Conservation (phyloP, 2,329 filamentous ascomycete genomes). For the Microdochium bolleyi region DNA sequence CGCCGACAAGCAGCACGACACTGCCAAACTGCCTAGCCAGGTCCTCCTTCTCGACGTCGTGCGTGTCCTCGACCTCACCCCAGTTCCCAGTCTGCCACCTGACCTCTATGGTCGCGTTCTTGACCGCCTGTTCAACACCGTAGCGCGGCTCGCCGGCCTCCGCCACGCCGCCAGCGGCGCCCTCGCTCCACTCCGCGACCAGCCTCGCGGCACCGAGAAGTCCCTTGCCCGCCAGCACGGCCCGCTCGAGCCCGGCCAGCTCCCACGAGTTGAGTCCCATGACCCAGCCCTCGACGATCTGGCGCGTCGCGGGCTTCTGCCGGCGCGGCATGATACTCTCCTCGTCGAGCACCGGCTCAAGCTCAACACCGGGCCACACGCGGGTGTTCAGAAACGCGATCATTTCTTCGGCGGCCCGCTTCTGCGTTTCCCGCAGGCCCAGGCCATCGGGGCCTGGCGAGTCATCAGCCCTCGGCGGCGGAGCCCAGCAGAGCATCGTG, state of each 20-base stretch:
- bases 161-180: slow-evolving; percentile 24
- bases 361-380: slow-evolving; percentile 78
- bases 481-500: slow-evolving; percentile 83
- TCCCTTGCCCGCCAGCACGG: slow-evolving; percentile 78
- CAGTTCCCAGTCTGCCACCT: slow-evolving; percentile 84
- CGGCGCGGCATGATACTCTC: slow-evolving; percentile 67
- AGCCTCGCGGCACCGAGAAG: slow-evolving; percentile 69
- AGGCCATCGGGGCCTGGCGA: slow-evolving; percentile 38
- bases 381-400: slow-evolving; percentile 61
- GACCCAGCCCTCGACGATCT: slow-evolving; percentile 74
- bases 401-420: slow-evolving; percentile 59
- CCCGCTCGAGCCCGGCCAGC: slow-evolving; percentile 79
- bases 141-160: slow-evolving; percentile 38
- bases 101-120: slow-evolving; percentile 74
- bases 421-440: slow-evolving; percentile 66
- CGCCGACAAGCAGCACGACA: slow-evolving; percentile 72
- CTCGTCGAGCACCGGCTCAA: slow-evolving; percentile 71
- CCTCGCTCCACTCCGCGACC: slow-evolving; percentile 81
- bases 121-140: slow-evolving; percentile 74
- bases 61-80: slow-evolving; percentile 97
- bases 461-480: slow-evolving; percentile 41
- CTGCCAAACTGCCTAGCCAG: slow-evolving; percentile 81
- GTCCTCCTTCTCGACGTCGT: slow-evolving; percentile 93
- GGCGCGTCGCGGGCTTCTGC: slow-evolving; percentile 67
- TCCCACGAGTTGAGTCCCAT: slow-evolving; percentile 66